phyloP scores from a whole-genome alignment of 352 stramenopile species.

The Blastocystis sp. region DNA sequence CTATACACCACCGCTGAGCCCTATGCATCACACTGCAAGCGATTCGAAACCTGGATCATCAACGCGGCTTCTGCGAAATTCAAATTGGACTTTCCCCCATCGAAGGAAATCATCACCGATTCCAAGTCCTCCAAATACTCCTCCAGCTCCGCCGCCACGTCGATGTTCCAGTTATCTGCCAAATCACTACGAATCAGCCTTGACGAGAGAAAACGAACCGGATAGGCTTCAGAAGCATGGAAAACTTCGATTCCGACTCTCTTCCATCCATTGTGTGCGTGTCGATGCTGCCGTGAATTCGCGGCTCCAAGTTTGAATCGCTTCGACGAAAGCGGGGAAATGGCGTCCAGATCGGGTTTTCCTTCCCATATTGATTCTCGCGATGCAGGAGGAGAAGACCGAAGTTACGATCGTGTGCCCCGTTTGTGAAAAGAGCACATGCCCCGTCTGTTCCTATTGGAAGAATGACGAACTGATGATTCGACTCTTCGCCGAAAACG shows the following conservation, averaged over 20 bases:
- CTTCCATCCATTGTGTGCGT: constrained; percentile 5
- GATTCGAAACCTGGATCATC: constrained; percentile 69
- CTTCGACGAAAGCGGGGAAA: background rate
- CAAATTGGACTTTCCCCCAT: constrained; percentile 70
- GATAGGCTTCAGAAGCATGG: constrained; percentile 71
- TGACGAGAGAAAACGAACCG: background rate
- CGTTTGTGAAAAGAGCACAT: background rate
- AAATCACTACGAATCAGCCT: constrained; percentile 77
- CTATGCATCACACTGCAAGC: constrained; percentile 75
- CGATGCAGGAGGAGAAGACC: background rate
- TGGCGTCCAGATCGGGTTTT: background rate
- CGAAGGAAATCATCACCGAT: constrained; percentile 71
- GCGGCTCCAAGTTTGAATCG: constrained; percentile 21
- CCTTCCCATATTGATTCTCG: background rate
- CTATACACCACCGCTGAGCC: constrained; percentile 85
- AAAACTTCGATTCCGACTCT: constrained; percentile 34
- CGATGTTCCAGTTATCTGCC: constrained; percentile 86
- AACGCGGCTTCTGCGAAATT: constrained; percentile 73
- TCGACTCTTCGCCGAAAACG: constrained; percentile 24
- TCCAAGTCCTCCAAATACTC: constrained; percentile 83
- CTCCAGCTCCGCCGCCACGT: constrained; percentile 82
- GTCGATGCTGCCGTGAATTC: background rate
- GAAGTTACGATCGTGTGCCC: background rate
- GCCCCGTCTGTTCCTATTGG: constrained; percentile 11
- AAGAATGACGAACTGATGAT: constrained; percentile 12